Percentiles rank a stretch among this genome's conserved stretches.
Conservation (phyloP, 371 early-diverging fungal species). For the Chytridium lagenaria region DNA sequence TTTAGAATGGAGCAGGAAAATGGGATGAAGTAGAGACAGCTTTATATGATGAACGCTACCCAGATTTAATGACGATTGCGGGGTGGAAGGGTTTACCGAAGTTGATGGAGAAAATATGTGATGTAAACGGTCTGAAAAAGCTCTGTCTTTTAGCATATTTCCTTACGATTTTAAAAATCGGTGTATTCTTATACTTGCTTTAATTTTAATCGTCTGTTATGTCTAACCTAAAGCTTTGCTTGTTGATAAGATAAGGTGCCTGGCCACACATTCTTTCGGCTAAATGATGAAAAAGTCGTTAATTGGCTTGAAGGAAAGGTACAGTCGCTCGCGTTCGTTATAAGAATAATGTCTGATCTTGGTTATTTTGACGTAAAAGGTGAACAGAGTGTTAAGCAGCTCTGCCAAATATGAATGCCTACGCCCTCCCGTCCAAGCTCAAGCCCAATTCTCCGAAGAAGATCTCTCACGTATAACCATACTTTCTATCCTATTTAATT, state of each 20-base stretch:
- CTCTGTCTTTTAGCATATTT: background rate
- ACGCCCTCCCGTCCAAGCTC: background rate
- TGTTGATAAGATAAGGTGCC: background rate
- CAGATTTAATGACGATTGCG: background rate
- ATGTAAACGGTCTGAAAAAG: background rate
- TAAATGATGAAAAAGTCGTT: conserved; percentile 9
- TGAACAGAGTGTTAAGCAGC: background rate
- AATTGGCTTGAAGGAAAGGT: conserved; percentile 1
- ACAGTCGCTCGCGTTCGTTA: no score
- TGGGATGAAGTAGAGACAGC: background rate
- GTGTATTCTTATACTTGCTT: no score
- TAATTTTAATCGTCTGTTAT: no score
- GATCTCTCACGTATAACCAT: background rate
- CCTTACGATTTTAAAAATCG: no score
- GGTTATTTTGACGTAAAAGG: no score
- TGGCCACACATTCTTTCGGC: background rate
- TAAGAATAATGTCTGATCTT: no score
- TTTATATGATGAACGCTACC: background rate
- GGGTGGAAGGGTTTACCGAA: background rate
- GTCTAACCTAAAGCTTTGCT: no score
- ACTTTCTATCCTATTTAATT: background rate
- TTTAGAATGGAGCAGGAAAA: background rate
- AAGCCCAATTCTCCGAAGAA: background rate
- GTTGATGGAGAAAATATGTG: background rate
- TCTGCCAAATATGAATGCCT: background rate